Evolutionary conservation across 2,329 filamentous ascomycete genomes (phyloP).

Genomic region (Aureobasidium sp.): DNA sequence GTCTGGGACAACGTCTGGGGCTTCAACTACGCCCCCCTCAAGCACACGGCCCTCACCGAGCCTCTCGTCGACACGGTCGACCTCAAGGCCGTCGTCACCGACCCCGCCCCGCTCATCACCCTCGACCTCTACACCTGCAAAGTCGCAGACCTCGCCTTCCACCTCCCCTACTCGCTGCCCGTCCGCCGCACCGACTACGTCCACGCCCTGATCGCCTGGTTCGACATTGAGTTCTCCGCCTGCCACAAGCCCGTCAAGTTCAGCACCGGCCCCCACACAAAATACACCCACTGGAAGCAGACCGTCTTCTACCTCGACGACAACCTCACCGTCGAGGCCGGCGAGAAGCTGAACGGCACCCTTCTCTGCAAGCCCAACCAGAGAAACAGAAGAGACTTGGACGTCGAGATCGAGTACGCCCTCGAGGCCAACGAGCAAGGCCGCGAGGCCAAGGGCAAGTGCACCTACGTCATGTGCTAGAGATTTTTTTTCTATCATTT

Average conservation of each 20-base stretch:
- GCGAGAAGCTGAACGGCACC: constrained; percentile 67
- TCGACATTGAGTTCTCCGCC: constrained; percentile 96
- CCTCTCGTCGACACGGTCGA: constrained; percentile 97
- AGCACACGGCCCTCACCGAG: constrained; percentile 86
- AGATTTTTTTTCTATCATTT: neutral
- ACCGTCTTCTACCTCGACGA: constrained; percentile 97
- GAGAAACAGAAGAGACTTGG: constrained; percentile 90
- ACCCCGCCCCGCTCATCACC: constrained; percentile 75
- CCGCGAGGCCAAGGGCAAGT: constrained; percentile 60
- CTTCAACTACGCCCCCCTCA: constrained; percentile 92
- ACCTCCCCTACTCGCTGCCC: constrained; percentile 65
- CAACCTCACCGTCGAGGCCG: constrained; percentile 82
- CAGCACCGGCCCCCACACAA: constrained; percentile 94
- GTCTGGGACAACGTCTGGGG: constrained; percentile 99
- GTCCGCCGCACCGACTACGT: constrained; percentile 87
- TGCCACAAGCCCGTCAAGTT: constrained; percentile 98
- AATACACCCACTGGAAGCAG: constrained; percentile 99
- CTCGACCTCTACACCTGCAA: constrained; percentile 93
- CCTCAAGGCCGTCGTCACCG: constrained; percentile 91
- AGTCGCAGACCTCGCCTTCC: constrained; percentile 75
- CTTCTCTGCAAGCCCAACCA: constrained; percentile 82
- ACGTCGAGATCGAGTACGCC: constrained; percentile 80
- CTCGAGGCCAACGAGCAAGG: constrained; percentile 68
- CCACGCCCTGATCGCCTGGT: constrained; percentile 95
- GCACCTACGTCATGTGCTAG: constrained; percentile 67